phyloP scores from a whole-genome alignment of 257 asterid genomes.

The Scutellaria minor region DNA sequence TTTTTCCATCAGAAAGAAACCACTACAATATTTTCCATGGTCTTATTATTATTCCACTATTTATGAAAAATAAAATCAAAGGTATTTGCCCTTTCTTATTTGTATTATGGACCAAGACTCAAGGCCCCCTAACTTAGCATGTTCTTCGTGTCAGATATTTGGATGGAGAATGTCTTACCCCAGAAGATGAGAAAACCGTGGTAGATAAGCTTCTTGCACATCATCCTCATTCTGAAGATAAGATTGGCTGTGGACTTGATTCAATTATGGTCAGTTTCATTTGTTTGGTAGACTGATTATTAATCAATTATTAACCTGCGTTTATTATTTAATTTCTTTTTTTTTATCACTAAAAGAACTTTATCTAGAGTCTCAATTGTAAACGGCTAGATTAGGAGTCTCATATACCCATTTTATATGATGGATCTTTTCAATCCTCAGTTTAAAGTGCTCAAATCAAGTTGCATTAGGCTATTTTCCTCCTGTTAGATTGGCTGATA shows the following conservation, averaged over 20 bases:
- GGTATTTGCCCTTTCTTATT: neutral
- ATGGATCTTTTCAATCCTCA: conserved; percentile 4
- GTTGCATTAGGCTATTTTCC: conserved; percentile 9
- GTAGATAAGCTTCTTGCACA: conserved; percentile 75
- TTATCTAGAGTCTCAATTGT: neutral
- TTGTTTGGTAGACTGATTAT: neutral
- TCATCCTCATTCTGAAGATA: conserved; percentile 86
- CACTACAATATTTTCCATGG: conserved; percentile 4
- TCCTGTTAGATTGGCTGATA: neutral
- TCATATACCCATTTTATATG: neutral
- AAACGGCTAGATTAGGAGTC: conserved; percentile 2
- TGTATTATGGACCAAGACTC: conserved; percentile 7
- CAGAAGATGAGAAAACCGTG: conserved; percentile 75
- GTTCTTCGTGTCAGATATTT: conserved; percentile 57
- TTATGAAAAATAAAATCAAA: neutral
- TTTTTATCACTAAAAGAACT: neutral
- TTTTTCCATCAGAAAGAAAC: conserved; percentile 5
- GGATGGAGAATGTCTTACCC: conserved; percentile 84
- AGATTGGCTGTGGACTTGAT: conserved; percentile 94
- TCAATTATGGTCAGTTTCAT: conserved; percentile 82
- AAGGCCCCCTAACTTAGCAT: conserved; percentile 2
- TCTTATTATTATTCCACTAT: conserved; percentile 9
- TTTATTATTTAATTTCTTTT: neutral
- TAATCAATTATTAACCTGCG: neutral
- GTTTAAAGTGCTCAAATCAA: conserved; percentile 10